A percentile compares a stretch with the other conserved stretches of the same genome.
Evolutionary conservation across 2,329 filamentous ascomycete genomes (phyloP).

Genomic region (Lasiodiplodia citricola): DNA sequence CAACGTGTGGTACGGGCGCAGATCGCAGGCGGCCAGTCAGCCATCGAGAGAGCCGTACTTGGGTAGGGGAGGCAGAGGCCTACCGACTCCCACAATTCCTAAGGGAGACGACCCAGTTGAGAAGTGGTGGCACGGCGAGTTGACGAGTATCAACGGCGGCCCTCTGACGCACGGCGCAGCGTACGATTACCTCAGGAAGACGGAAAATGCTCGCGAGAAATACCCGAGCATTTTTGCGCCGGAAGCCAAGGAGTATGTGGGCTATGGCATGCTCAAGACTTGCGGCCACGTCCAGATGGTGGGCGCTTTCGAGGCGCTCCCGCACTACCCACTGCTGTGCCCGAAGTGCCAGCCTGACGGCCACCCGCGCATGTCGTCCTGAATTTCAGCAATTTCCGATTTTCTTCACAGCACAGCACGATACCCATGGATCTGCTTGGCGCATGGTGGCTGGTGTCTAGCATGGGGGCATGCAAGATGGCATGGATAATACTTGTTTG

Average conservation of each 20-base stretch:
- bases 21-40: not conserved
- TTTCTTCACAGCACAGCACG: not conserved
- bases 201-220: not conserved
- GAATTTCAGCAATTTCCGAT: not conserved
- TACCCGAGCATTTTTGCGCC: not conserved
- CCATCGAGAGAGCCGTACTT: not conserved
- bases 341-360: slow-evolving; percentile 7
- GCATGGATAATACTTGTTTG: not conserved
- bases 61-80: not conserved
- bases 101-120: not conserved
- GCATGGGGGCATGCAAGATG: not conserved
- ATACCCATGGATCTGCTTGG: not conserved
- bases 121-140: not conserved
- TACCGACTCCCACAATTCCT: not conserved
- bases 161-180: slow-evolving; percentile 8
- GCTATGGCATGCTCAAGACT: not conserved
- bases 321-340: slow-evolving; percentile 16
- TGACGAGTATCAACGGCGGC: slow-evolving; percentile 6
- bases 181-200: slow-evolving; percentile 2
- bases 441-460: not conserved
- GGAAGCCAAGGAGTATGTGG: not conserved
- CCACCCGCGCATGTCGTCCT: not conserved
- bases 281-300: slow-evolving; percentile 1
- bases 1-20: not conserved
- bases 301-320: slow-evolving; percentile 13